These are phyloP conservation scores for Trichoderma virens DNA, from an alignment of 495 filamentous ascomycete genomes.

Conservation along the genomic window DNA sequence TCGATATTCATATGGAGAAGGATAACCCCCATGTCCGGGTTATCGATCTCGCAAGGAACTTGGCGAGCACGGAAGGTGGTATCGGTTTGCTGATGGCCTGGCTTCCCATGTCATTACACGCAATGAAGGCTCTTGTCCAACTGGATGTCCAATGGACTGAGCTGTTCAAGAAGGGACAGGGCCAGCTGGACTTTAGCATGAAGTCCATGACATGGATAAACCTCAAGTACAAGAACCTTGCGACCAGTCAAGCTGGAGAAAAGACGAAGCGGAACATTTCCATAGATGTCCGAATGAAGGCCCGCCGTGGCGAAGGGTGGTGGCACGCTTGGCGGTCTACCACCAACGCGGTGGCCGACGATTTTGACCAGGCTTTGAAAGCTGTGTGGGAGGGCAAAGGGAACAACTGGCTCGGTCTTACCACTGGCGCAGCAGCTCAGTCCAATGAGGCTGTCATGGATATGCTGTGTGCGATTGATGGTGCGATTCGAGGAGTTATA, in stretches of 20 bases:
- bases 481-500: slow-evolving; percentile 24
- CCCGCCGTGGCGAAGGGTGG: slow-evolving; percentile 20
- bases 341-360: slow-evolving; percentile 20
- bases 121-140: slow-evolving; percentile 56
- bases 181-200: slow-evolving; percentile 32
- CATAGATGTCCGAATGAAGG: slow-evolving; percentile 20
- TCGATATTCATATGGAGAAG: slow-evolving; percentile 48
- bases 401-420: slow-evolving; percentile 25
- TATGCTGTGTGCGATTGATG: slow-evolving; percentile 20
- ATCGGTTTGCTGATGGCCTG: slow-evolving; percentile 29
- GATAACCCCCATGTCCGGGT: slow-evolving; percentile 73
- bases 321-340: slow-evolving; percentile 34
- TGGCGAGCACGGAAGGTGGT: slow-evolving; percentile 46
- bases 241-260: slow-evolving; percentile 13
- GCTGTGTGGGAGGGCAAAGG: slow-evolving; percentile 28
- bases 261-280: slow-evolving; percentile 32
- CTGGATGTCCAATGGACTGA: slow-evolving; percentile 40
- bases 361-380: slow-evolving; percentile 32
- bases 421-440: slow-evolving; percentile 25
- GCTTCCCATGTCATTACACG: slow-evolving; percentile 53
- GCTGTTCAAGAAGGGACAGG: slow-evolving; percentile 24
- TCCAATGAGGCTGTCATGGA: slow-evolving; percentile 26
- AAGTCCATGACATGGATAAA: slow-evolving; percentile 40
- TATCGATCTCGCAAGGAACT: slow-evolving; percentile 50
- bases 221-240: slow-evolving; percentile 36